Conservation (phyloP, 2,329 filamentous ascomycete genomes). For the Aspergillus fumigatus region DNA sequence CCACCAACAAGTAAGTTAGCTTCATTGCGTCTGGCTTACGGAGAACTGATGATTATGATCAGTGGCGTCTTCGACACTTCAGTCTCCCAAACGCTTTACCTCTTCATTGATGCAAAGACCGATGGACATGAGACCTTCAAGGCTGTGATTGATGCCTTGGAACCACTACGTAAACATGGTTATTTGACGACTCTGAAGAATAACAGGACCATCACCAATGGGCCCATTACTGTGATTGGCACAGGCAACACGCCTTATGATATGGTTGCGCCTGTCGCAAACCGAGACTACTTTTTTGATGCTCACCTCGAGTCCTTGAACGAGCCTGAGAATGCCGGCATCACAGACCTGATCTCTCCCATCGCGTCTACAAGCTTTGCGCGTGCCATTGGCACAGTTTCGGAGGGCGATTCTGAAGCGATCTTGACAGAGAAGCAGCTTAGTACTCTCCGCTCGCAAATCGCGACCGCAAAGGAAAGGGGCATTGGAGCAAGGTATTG, state of each 20-base stretch:
- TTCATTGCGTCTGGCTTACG: neutral
- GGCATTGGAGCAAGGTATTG: slow-evolving; percentile 60
- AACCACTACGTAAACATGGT: slow-evolving; percentile 51
- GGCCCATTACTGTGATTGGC: slow-evolving; percentile 58
- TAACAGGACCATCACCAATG: slow-evolving; percentile 41
- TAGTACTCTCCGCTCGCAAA: slow-evolving; percentile 48
- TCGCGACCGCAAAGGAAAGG: slow-evolving; percentile 49
- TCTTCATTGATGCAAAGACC: slow-evolving; percentile 63
- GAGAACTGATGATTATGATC: slow-evolving; percentile 1
- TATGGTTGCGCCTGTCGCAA: slow-evolving; percentile 43
- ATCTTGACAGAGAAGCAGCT: slow-evolving; percentile 40
- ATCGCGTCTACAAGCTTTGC: slow-evolving; percentile 53
- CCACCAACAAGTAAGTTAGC: slow-evolving; percentile 46
- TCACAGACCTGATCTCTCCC: slow-evolving; percentile 48
- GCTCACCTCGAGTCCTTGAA: slow-evolving; percentile 48
- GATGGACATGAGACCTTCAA: slow-evolving; percentile 53
- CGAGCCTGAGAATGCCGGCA: slow-evolving; percentile 36
- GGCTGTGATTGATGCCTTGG: slow-evolving; percentile 51
- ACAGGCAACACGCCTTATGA: slow-evolving; percentile 53
- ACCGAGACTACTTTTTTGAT: slow-evolving; percentile 59
- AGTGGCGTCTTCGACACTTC: slow-evolving; percentile 57
- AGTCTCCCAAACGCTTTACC: slow-evolving; percentile 55
- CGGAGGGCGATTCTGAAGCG: slow-evolving; percentile 31
- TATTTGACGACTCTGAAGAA: slow-evolving; percentile 52
- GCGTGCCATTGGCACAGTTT: slow-evolving; percentile 35